Conservation (phyloP, 345 rosid species). For the Salix viminalis region DNA sequence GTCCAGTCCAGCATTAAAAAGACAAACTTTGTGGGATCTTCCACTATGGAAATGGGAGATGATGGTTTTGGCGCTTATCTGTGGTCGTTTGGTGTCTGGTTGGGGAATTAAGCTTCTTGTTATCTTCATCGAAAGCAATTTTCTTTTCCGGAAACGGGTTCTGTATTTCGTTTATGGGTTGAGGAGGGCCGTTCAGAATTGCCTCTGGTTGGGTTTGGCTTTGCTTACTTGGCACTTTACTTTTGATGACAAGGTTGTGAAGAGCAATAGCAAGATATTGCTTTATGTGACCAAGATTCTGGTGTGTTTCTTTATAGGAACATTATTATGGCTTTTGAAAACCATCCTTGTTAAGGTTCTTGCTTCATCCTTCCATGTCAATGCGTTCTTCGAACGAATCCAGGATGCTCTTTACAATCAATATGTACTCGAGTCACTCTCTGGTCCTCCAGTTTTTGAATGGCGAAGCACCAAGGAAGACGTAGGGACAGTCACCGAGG, state of each 20-base stretch:
- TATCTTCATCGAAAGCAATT: slow-evolving; percentile 33
- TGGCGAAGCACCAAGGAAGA: slow-evolving; percentile 4
- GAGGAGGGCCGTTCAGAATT: slow-evolving; percentile 40
- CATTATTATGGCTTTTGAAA: slow-evolving; percentile 45
- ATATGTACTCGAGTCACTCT: slow-evolving; percentile 38
- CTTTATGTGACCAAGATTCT: slow-evolving; percentile 39
- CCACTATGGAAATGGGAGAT: slow-evolving; percentile 50
- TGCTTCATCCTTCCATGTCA: slow-evolving; percentile 45
- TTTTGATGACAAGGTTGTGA: slow-evolving; percentile 25
- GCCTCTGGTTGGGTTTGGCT: slow-evolving; percentile 38
- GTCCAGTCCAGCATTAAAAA: slow-evolving; percentile 21
- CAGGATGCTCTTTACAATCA: slow-evolving; percentile 48
- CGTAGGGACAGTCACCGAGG: background rate
- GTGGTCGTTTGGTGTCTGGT: slow-evolving; percentile 40
- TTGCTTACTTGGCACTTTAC: slow-evolving; percentile 36
- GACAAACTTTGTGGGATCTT: slow-evolving; percentile 40
- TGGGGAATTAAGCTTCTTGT: slow-evolving; percentile 40
- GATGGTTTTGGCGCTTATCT: slow-evolving; percentile 36
- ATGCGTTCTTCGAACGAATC: slow-evolving; percentile 48
- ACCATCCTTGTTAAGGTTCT: slow-evolving; percentile 47
- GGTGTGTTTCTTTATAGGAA: slow-evolving; percentile 36
- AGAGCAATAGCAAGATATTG: slow-evolving; percentile 30
- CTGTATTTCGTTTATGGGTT: slow-evolving; percentile 52
- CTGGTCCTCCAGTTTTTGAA: slow-evolving; percentile 28
- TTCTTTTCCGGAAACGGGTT: slow-evolving; percentile 40